Percentiles rank a stretch among this genome's conserved stretches.
These are phyloP conservation scores for Earliella scabrosa DNA, from an alignment of 1,284 basidiomycete genomes.

Conservation along the genomic window DNA sequence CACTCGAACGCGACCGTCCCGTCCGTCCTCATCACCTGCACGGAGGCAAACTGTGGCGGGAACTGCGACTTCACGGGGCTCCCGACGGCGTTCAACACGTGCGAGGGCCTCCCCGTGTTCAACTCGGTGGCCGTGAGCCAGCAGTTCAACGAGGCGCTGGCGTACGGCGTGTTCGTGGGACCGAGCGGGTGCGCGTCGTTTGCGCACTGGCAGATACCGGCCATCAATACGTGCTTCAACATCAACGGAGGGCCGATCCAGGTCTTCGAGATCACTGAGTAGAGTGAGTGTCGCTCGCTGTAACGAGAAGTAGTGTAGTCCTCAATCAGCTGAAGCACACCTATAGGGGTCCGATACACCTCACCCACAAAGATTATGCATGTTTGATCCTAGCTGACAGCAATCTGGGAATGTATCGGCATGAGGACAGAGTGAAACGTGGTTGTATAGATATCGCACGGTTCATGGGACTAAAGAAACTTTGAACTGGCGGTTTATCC, in stretches of 20 bases:
- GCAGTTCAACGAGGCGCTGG: conserved; percentile 11
- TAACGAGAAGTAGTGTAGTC: too few relatives aligned
- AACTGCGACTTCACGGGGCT: conserved; percentile 1
- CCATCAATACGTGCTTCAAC: conserved; percentile 19
- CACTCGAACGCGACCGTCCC: conserved; percentile 3
- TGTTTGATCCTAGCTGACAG: too few relatives aligned
- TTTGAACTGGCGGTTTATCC: too few relatives aligned
- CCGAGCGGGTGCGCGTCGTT: neutral
- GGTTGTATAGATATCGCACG: too few relatives aligned
- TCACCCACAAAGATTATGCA: too few relatives aligned
- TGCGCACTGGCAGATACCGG: conserved; percentile 10
- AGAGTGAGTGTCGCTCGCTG: neutral
- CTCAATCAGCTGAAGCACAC: too few relatives aligned
- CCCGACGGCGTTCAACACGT: neutral
- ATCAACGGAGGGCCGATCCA: conserved; percentile 1
- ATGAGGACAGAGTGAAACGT: too few relatives aligned
- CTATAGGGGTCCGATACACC: too few relatives aligned
- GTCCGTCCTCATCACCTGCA: conserved; percentile 2
- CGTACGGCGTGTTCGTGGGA: conserved; percentile 10
- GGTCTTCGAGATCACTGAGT: conserved; percentile 1
- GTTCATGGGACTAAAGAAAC: too few relatives aligned
- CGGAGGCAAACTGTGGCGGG: neutral
- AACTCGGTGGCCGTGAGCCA: conserved; percentile 10
- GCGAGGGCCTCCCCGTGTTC: conserved; percentile 1
- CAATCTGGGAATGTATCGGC: too few relatives aligned